A percentile compares a stretch with the other conserved stretches of the same genome.
phyloP scores from a whole-genome alignment of 164 flowering plant genomes.

The Amborella trichopoda region DNA sequence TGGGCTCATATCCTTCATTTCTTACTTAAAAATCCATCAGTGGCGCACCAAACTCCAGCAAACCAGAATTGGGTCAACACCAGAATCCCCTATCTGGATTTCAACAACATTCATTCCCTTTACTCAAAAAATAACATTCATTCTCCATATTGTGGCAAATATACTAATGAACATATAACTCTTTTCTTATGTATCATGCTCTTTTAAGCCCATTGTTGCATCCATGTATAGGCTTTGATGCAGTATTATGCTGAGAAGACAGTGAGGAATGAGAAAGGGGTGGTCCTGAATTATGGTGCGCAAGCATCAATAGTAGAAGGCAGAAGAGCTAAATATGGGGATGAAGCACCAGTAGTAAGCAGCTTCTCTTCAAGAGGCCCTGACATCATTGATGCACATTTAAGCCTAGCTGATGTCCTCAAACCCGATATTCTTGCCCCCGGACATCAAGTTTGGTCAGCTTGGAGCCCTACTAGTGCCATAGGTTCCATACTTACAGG shows the following conservation, averaged over 20 bases:
- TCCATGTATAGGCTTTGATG: constrained; percentile 22
- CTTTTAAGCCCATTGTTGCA: no score
- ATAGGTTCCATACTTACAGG: constrained; percentile 52
- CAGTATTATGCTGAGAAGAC: constrained; percentile 59
- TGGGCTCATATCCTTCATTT: no score
- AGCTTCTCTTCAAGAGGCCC: constrained; percentile 95
- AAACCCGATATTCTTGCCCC: constrained; percentile 95
- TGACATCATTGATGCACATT: constrained; percentile 35
- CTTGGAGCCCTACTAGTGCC: constrained; percentile 85
- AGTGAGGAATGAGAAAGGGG: constrained; percentile 25
- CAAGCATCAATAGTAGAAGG: constrained; percentile 69
- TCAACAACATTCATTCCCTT: no score
- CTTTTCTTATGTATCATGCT: no score
- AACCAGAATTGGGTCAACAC: no score
- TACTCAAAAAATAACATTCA: no score
- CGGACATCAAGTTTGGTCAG: constrained; percentile 86
- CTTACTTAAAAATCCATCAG: no score
- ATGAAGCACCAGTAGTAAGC: constrained; percentile 68
- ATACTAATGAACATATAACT: no score
- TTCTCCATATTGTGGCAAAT: no score
- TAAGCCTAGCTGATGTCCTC: constrained; percentile 49
- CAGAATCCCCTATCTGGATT: no score
- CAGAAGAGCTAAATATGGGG: constrained; percentile 44
- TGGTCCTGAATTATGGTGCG: constrained; percentile 27
- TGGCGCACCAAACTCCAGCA: no score